phyloP scores from a whole-genome alignment of 768 basidiomycete genomes.

The Grammothele lineata region DNA sequence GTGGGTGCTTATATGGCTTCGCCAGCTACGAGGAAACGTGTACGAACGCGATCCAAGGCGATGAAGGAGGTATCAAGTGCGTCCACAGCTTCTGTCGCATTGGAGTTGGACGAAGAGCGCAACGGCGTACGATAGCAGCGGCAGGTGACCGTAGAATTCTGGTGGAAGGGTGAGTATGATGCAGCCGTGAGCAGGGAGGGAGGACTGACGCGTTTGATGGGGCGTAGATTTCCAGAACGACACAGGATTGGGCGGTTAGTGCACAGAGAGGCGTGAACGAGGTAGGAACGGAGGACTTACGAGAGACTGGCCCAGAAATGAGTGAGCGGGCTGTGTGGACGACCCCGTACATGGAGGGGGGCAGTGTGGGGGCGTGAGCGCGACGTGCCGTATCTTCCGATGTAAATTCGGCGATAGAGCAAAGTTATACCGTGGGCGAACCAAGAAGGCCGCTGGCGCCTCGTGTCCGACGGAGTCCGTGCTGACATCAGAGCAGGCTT shows the following conservation, averaged over 20 bases:
- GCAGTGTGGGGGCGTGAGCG: no score
- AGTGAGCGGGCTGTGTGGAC: no score
- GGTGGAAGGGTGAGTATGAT: constrained; percentile 11
- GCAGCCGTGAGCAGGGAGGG: constrained; percentile 12
- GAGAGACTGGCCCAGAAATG: no score
- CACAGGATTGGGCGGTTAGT: constrained; percentile 4
- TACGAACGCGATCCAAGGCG: constrained; percentile 1
- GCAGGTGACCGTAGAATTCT: constrained; percentile 6
- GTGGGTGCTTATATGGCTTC: constrained; percentile 1
- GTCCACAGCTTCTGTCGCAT: constrained; percentile 12
- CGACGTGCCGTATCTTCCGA: no score
- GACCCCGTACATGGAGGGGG: no score
- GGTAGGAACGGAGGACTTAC: constrained; percentile 2
- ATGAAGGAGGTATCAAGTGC: constrained; percentile 7
- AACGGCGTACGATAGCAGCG: constrained; percentile 1
- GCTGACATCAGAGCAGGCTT: neutral
- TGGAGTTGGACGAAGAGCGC: neutral
- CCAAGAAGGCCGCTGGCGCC: neutral
- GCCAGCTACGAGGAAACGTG: neutral
- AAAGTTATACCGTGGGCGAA: constrained; percentile 6
- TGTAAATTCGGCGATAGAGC: no score
- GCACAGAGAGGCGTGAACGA: neutral
- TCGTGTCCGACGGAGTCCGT: constrained; percentile 2
- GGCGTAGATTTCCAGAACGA: constrained; percentile 1
- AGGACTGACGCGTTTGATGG: constrained; percentile 2